Base-by-base conservation (phyloP, 2,329 filamentous ascomycete species). In the Beauveria varroae region DNA sequence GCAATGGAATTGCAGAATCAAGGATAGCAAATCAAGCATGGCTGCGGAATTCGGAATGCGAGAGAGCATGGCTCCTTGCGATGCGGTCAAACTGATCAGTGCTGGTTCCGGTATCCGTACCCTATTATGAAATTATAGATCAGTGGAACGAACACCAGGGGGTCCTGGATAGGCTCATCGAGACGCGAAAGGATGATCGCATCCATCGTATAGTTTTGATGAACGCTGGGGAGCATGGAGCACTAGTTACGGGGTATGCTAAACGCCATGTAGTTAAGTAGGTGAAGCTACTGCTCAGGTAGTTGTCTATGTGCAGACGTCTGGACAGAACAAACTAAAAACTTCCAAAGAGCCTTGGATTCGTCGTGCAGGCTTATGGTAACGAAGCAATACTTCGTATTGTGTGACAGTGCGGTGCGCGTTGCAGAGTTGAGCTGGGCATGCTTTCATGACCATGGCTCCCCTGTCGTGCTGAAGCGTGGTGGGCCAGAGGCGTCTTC, bases 391-490 rank as follows among this genome's bases (percentile, higher is more conserved):
- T 37, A 37, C 34, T 37, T 37, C 34, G 12, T 24, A 14, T 26
- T 47, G 44, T 22, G 9, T 24, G 44, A 47, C 24, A 24, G 12
- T 47, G 20, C 22, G 44, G 22, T 37, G 20, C 44, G 22, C 44
- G 22, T 16, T 47, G 22, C 44, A 47, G n/a, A n/a, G 28, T 20
- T 28, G 5, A 54, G 52, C 18, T 55, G 52, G 40, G 10, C 24
- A 54, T 26, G 37, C 34, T 57, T 24, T 34, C 50, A 34, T 50
- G 46, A 20, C 6, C 7, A 20, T 37, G 34, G 12, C n/a, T n/a
- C 47, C 56, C 57, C 57, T 50, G 57, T 59, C 40, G 57, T 28
- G 57, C 57, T 59, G 57, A 59, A 59, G 47, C 26, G n/a, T 59
- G 40, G 56, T 59, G 57, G 57, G 47, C 57, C 57, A 8, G 37